A percentile compares a stretch with the other conserved stretches of the same genome.
phyloP scores from a whole-genome alignment of 1,139 yeast species.

The Eremothecium coryli region DNA sequence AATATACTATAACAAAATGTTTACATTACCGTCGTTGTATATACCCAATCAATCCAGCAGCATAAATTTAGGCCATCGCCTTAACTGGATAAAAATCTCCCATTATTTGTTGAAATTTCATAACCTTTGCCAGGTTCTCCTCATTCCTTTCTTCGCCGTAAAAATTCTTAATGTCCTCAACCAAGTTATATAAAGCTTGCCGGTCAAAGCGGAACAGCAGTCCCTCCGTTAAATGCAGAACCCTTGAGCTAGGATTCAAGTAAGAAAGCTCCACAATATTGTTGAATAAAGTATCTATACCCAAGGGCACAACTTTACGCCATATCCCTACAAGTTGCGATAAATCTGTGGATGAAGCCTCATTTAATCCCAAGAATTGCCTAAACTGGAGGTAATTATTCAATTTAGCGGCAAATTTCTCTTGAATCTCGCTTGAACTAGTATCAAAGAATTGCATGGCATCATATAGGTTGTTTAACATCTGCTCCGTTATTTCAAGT shows the following conservation, averaged over 20 bases:
- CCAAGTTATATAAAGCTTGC: slow-evolving; percentile 11
- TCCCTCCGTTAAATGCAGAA: slow-evolving; percentile 13
- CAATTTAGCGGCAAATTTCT: slow-evolving; percentile 14
- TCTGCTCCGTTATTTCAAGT: slow-evolving; percentile 20
- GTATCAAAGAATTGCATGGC: slow-evolving; percentile 17
- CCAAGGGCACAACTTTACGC: slow-evolving; percentile 15
- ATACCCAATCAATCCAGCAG: too few relatives aligned
- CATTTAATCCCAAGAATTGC: slow-evolving; percentile 18
- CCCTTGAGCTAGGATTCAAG: slow-evolving; percentile 17
- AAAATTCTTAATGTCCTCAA: slow-evolving; percentile 13
- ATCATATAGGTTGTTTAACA: slow-evolving; percentile 25
- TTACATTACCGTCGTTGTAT: too few relatives aligned
- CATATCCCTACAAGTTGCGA: slow-evolving; percentile 21
- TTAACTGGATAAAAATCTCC: neutral
- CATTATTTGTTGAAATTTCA: slow-evolving; percentile 12
- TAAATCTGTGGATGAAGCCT: slow-evolving; percentile 14
- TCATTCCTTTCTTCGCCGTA: slow-evolving; percentile 13
- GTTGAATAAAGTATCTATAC: slow-evolving; percentile 23
- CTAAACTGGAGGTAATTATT: slow-evolving; percentile 23
- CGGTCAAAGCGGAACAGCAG: slow-evolving; percentile 17
- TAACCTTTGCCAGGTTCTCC: slow-evolving; percentile 14
- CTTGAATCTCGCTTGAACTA: slow-evolving; percentile 7
- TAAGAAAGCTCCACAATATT: slow-evolving; percentile 27
- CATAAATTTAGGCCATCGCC: too few relatives aligned
- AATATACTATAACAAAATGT: too few relatives aligned